Evolutionary conservation across 1,284 basidiomycete species (phyloP), one percentile per base, ranked within the genome.

Genomic region (Moesziomyces aphidis): DNA sequence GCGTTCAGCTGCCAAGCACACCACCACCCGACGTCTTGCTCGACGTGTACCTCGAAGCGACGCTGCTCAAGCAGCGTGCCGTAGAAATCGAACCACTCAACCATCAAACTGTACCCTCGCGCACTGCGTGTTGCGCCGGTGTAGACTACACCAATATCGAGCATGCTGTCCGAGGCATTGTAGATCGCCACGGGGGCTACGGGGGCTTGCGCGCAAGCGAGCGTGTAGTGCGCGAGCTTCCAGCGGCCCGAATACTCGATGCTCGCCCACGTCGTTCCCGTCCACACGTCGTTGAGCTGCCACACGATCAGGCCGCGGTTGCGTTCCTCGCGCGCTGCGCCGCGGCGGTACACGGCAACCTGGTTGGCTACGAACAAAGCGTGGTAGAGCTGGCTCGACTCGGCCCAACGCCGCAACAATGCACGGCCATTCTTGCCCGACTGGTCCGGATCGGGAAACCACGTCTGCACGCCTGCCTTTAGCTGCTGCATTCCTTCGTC

Each of bases 261-360:
- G 39, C 87, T 86, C 7, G 88, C 87, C 89, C 89, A 90, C 73
- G 87, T 88, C 26, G 88, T 87, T 24, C 88, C 89, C 78, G 90
- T 89, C 89, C 90, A 90, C 50, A 90, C 89, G 79, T 90, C 90
- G 76, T 90, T 90, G 56, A 90, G 85, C 81, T 90, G 89, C 89
- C 89, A 90, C 13, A 90, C 88, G 39, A 89, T 85, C 24, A 88
- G 86, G 7, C 89, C 90, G 36, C 90, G 86, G 79, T 90, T 90
- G 73, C 89, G 88, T 86, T 90, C 87, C 13, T 87, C 85, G 69
- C 89, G 88, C 86, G 89, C 89, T 22, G 90, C 81, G 68, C 89
- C 88, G 4, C 88, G 89, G 70, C 89, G 89, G 85, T 90, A 90
- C 85, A 87, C 89, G 76, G 89, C 89, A 0, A 89, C 90, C 79